Evolutionary conservation across 768 basidiomycete species (phyloP).

Genomic region (Mycena filopes): DNA sequence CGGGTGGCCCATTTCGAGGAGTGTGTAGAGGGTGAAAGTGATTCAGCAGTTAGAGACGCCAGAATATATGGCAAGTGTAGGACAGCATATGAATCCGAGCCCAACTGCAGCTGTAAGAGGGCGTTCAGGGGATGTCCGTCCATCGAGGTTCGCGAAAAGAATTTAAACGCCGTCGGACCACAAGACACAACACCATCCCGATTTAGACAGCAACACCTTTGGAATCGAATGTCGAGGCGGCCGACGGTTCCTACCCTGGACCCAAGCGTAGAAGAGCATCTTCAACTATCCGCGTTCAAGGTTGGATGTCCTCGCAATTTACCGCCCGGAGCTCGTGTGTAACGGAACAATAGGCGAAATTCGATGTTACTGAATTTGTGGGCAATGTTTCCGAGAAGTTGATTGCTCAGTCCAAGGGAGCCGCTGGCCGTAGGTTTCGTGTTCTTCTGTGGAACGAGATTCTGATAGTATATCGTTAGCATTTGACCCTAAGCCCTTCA

Average conservation of each 20-base stretch:
- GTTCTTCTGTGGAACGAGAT: neutral
- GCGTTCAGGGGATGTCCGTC: constrained; percentile 67
- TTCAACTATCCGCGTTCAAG: constrained; percentile 66
- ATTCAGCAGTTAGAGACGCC: constrained; percentile 60
- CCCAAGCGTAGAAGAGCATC: constrained; percentile 62
- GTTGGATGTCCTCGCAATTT: constrained; percentile 41
- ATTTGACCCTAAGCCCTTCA: constrained; percentile 95
- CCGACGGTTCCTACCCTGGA: constrained; percentile 51
- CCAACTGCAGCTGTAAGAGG: constrained; percentile 77
- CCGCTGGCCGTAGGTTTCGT: constrained; percentile 73
- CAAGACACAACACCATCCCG: constrained; percentile 32
- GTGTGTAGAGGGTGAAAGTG: constrained; percentile 71
- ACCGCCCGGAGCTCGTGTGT: constrained; percentile 24
- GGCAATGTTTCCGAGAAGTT: constrained; percentile 87
- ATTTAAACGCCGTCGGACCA: constrained; percentile 20
- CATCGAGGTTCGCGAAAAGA: constrained; percentile 45
- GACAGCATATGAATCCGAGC: constrained; percentile 71
- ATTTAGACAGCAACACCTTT: constrained; percentile 20
- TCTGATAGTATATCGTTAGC: constrained; percentile 57
- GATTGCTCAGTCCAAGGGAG: constrained; percentile 85
- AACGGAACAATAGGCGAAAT: constrained; percentile 71
- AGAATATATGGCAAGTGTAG: constrained; percentile 70
- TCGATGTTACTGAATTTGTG: constrained; percentile 92
- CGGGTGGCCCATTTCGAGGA: constrained; percentile 81
- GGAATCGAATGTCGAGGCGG: constrained; percentile 31